Conservation (phyloP, 257 asterid species). For the Petunia secreta region DNA sequence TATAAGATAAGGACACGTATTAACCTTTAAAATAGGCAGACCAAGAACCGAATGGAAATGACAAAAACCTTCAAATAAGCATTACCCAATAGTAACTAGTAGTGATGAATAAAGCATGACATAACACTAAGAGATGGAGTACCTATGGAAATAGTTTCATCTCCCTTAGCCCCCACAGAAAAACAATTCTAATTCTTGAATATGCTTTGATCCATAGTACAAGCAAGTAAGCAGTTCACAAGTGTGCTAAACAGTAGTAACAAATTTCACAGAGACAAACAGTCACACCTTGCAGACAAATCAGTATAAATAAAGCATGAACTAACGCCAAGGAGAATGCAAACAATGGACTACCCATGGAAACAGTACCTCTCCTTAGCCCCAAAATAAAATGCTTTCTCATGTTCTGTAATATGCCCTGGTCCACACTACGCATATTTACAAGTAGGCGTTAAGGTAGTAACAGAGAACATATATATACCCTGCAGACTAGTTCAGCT, state of each 20-base stretch:
- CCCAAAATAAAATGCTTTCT: background rate
- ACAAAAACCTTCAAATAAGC: constrained; percentile 17
- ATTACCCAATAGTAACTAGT: background rate
- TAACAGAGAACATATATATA: background rate
- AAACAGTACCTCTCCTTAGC: background rate
- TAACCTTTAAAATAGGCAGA: constrained; percentile 17
- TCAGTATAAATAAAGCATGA: constrained; percentile 9
- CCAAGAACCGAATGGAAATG: background rate
- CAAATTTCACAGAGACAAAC: too few relatives aligned
- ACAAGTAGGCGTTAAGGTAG: background rate
- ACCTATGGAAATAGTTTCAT: background rate
- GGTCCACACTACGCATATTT: constrained; percentile 8
- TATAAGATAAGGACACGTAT: background rate
- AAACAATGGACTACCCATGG: background rate
- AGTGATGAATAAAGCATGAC: constrained; percentile 9
- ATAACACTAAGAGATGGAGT: constrained; percentile 16
- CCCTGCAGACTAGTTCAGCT: background rate
- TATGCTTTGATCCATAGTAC: too few relatives aligned
- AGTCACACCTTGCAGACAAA: too few relatives aligned
- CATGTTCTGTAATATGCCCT: background rate
- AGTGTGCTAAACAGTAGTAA: too few relatives aligned
- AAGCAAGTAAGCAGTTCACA: too few relatives aligned
- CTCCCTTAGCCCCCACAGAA: background rate
- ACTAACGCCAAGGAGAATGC: background rate
- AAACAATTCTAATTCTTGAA: too few relatives aligned